These are phyloP conservation scores for Graphilbum fragrans DNA, from an alignment of 2,329 filamentous ascomycete species.

Conservation along the genomic window DNA sequence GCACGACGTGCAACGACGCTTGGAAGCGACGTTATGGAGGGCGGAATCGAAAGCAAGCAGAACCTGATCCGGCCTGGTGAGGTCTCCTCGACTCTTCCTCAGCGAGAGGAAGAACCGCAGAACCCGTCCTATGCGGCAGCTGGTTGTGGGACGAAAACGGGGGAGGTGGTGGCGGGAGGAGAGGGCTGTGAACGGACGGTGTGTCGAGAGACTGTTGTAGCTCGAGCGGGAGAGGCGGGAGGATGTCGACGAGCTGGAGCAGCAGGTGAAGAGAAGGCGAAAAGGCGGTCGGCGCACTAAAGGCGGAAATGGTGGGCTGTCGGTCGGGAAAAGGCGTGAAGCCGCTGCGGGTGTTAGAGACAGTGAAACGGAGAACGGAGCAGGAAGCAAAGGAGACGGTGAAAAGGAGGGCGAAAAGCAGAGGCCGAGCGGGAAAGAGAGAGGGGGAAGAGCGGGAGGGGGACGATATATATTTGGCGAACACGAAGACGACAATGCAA, in stretches of 20 bases:
- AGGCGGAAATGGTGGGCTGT: conserved; percentile 52
- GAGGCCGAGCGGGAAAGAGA: neutral
- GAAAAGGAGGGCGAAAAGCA: neutral
- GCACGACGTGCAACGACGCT: too few species aligned
- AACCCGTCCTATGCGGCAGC: conserved; percentile 99
- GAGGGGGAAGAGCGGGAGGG: neutral
- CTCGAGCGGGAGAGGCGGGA: conserved; percentile 16
- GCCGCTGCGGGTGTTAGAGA: neutral
- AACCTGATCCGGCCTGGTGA: conserved; percentile 83
- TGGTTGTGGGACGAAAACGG: conserved; percentile 54
- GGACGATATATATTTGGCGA: neutral
- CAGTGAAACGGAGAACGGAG: neutral
- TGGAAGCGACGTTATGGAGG: conserved; percentile 97
- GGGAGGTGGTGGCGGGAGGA: conserved; percentile 32
- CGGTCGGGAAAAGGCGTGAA: neutral
- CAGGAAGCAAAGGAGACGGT: neutral
- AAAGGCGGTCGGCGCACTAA: conserved; percentile 52
- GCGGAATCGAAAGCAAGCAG: conserved; percentile 88
- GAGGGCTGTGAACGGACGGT: neutral
- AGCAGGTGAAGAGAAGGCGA: conserved; percentile 53
- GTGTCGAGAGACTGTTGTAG: neutral
- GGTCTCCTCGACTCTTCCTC: conserved; percentile 99
- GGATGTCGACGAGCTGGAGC: conserved; percentile 36
- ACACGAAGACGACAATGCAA: too few species aligned
- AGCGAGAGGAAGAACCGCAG: conserved; percentile 96